These are phyloP conservation scores for Pterocarpus santalinus DNA, from an alignment of 306 rosid species.

Conservation along the genomic window DNA sequence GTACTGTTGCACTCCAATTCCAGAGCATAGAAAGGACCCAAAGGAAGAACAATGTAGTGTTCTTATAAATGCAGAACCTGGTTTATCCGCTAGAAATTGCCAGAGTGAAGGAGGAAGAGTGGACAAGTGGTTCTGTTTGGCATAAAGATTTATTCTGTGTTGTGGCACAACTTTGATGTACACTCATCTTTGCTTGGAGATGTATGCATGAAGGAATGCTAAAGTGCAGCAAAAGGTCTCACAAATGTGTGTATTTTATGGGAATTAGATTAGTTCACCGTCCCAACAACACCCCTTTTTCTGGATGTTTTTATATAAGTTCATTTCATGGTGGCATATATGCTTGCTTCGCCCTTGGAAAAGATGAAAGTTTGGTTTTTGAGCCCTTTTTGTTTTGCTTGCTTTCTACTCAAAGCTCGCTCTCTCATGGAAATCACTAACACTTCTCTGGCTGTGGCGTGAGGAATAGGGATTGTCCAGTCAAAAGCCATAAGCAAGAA, in stretches of 20 bases:
- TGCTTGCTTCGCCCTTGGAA: slow-evolving; percentile 81
- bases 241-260: slow-evolving; percentile 59
- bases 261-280: slow-evolving; percentile 53
- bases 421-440: slow-evolving; percentile 43
- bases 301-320: slow-evolving; percentile 37
- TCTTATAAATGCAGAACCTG: slow-evolving; percentile 47
- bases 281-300: slow-evolving; percentile 46
- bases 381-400: slow-evolving; percentile 70
- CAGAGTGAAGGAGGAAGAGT: slow-evolving; percentile 44
- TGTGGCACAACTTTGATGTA: slow-evolving; percentile 57
- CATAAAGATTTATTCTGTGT: slow-evolving; percentile 80
- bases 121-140: slow-evolving; percentile 51
- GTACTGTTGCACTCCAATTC: slow-evolving; percentile 34
- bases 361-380: slow-evolving; percentile 62
- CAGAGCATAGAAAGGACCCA: slow-evolving; percentile 48
- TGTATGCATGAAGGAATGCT: slow-evolving; percentile 60
- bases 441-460: slow-evolving; percentile 51
- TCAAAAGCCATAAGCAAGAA: slow-evolving; percentile 25
- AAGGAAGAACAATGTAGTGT: slow-evolving; percentile 40
- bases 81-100: slow-evolving; percentile 42
- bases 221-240: slow-evolving; percentile 46
- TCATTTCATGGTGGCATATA: slow-evolving; percentile 65
- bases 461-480: slow-evolving; percentile 49
- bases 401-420: slow-evolving; percentile 78
- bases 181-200: slow-evolving; percentile 59